Evolutionary conservation across 352 stramenopile genomes (phyloP), one percentile per base, ranked within the genome.

Genomic region (Globisporangium megalacanthum): DNA sequence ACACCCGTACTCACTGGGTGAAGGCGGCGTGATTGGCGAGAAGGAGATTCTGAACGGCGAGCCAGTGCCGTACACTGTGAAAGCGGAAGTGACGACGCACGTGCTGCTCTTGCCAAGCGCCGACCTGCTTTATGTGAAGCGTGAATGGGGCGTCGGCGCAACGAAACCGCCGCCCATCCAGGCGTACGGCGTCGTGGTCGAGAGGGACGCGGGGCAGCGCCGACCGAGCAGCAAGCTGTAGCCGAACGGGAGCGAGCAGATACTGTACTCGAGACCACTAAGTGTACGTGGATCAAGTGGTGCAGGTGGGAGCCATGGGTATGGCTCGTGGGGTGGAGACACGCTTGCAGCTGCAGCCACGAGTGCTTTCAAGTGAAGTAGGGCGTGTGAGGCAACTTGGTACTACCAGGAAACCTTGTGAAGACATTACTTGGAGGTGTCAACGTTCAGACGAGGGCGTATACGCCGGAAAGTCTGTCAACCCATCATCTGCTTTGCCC

Each of bases 21-120:
- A 80, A 10, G 80, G 82, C 13, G 56, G 69, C 17, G 72, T 80
- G 44, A 84, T 92, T 67, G 75, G 79, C 25, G 75, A 88, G 47
- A 72, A 74, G 35, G 82, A 90, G 61, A 74, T 88, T 15, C 56
- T 90, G 19, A 77, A 79, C 13, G 70, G 84, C 47, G 84, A 94
- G 54, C 84, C 84, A 11, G 75, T 92, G 15, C 73, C 82, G 10
- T 94, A 83, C 62, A 91, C 75, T 6, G 62, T 89, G 9, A 62
- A 61, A 14, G 79, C 82, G 0, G 66, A 81, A 48, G 72, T 63
- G 6, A 60, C 65, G 13, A 88, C 80, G 45, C 77, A 91, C 58
- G 66, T 92, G 54, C 64, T 94, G 17, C 50, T 90, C 31, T 56
- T 94, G 13, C 75, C 73, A 15, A 78, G 73, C 54, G 69, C 65